These are phyloP conservation scores for Nicotiana otophora DNA, from an alignment of 257 asterid species.

Conservation along the genomic window DNA sequence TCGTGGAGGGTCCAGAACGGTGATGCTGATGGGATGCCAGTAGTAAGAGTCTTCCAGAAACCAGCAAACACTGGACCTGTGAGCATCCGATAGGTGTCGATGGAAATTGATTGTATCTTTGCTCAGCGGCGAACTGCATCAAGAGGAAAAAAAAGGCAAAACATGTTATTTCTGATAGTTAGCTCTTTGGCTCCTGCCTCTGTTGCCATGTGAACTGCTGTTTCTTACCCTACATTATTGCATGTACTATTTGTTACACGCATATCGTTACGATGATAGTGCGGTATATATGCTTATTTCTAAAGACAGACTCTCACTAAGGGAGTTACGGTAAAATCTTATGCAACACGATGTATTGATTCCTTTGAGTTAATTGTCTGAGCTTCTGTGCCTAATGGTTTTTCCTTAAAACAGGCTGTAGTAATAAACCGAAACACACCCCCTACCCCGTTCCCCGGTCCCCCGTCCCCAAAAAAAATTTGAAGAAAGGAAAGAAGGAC, in stretches of 20 bases:
- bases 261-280: neutral
- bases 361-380: neutral
- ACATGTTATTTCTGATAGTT: too few relatives aligned
- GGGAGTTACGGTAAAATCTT: neutral
- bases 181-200: neutral
- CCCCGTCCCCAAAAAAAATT: too few relatives aligned
- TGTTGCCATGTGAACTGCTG: neutral
- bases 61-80: slow-evolving; percentile 51
- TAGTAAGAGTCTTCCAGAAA: slow-evolving; percentile 67
- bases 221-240: neutral
- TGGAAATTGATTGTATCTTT: neutral
- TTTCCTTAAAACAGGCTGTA: neutral
- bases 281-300: neutral
- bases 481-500: too few relatives aligned
- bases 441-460: too few relatives aligned
- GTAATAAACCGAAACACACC: too few relatives aligned
- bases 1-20: slow-evolving; percentile 61
- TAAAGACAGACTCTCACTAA: neutral
- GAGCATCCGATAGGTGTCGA: slow-evolving; percentile 10
- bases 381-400: neutral
- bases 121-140: too few relatives aligned
- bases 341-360: neutral
- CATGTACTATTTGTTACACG: neutral
- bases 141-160: too few relatives aligned
- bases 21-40: slow-evolving; percentile 84